Base-by-base conservation (phyloP, 305 asterid genomes). In the Salvia sclarea region DNA sequence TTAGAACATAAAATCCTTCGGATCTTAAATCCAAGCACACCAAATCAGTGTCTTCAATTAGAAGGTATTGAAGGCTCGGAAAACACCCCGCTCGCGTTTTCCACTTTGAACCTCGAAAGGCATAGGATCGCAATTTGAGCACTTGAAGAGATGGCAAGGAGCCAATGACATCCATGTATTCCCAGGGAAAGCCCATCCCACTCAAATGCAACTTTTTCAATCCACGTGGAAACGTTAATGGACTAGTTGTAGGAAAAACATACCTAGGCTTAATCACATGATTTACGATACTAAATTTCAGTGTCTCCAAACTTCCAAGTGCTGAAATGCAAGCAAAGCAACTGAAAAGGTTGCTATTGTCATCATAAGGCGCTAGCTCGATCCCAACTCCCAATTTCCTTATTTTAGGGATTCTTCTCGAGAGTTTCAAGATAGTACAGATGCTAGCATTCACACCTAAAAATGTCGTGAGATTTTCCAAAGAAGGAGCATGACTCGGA, bases 41-140 rank as follows among this genome's bases (percentile, higher is more conserved):
- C 33, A 28, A 28, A 28, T 28, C 33, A 28, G 33, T 28, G 33
- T 28, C 33, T 28, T 28, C 33, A 28, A 28, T 44, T 11, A 62
- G 12, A 25, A 62, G 68, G 9, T 5, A 62, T 4, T 14, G 3
- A 28, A 62, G 68, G 9, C 49, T 43, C 52, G 14, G 3, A 9
- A 63, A 28, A 13, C 33, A 13, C 33, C 16, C 2, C n/a, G 7
- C 4, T 8, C 12, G 17, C 45, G 20, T n/a, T n/a, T 44, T 57
- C 68, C 68, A 62, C 21, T 62, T 22, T 31, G 43, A 54, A 8
- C 68, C 68, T 18, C 56, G 56, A 62, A 62, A 62, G 28, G 68
- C 68, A 2, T 61, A 62, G 21, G 41, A 43, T 62, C 25, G 55
- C 68, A 62, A 17, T 16, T 62, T 62, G 56, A 62, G 68, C 30